These are phyloP conservation scores for Petrea volubilis DNA, from an alignment of 257 asterid species.

Conservation along the genomic window DNA sequence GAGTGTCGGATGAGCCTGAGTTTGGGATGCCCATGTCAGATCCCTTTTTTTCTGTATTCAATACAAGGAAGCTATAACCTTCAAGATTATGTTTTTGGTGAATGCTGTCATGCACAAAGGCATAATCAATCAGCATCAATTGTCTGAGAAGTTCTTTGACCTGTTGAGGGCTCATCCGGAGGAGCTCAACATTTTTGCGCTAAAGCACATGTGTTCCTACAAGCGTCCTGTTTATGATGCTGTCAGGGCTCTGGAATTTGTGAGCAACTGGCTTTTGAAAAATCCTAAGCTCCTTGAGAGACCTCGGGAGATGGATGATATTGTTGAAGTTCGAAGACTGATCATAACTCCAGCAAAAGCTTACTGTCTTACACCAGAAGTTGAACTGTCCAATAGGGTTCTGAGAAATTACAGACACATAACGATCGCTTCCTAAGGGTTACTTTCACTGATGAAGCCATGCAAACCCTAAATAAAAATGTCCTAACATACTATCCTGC, in stretches of 20 bases:
- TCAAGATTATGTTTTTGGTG: slow-evolving; percentile 66
- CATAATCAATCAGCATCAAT: slow-evolving; percentile 80
- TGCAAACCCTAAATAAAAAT: slow-evolving; percentile 64
- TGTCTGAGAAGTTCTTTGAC: slow-evolving; percentile 53
- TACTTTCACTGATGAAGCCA: slow-evolving; percentile 91
- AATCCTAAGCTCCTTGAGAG: slow-evolving; percentile 67
- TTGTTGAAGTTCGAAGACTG: slow-evolving; percentile 78
- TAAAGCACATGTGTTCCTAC: slow-evolving; percentile 62
- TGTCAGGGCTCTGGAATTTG: slow-evolving; percentile 36
- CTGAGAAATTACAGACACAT: slow-evolving; percentile 56
- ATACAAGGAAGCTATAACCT: slow-evolving; percentile 46
- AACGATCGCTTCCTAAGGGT: slow-evolving; percentile 85
- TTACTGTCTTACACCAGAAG: slow-evolving; percentile 84
- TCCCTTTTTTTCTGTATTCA: slow-evolving; percentile 72
- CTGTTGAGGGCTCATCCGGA: slow-evolving; percentile 59
- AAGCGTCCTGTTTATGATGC: slow-evolving; percentile 67
- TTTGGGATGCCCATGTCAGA: slow-evolving; percentile 54
- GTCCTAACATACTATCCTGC: slow-evolving; percentile 57
- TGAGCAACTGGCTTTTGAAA: slow-evolving; percentile 58
- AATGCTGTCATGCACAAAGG: slow-evolving; percentile 85
- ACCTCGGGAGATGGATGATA: slow-evolving; percentile 54
- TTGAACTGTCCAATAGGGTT: slow-evolving; percentile 83
- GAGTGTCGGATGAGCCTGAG: slow-evolving; percentile 55
- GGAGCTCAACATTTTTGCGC: slow-evolving; percentile 58
- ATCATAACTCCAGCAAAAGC: slow-evolving; percentile 77